These are phyloP conservation scores for Kwoniella shandongensis DNA, from an alignment of 768 basidiomycete species.

Conservation along the genomic window DNA sequence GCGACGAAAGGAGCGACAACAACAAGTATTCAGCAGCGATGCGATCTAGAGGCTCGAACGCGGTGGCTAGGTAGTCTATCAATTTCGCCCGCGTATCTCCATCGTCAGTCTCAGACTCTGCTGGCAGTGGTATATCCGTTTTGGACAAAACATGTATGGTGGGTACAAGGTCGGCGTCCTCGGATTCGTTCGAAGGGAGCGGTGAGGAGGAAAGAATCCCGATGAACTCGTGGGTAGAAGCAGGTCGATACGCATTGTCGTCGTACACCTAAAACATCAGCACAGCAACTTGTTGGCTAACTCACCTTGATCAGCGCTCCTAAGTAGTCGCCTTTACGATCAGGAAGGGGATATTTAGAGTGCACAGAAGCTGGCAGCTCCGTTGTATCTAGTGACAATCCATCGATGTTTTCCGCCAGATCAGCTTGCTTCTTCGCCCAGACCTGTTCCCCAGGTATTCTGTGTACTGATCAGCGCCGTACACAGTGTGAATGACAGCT, in stretches of 20 bases:
- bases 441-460: conserved; percentile 45
- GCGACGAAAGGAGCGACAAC: conserved; percentile 38
- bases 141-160: conserved; percentile 42
- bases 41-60: conserved; percentile 38
- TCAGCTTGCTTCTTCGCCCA: conserved; percentile 20
- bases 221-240: conserved; percentile 40
- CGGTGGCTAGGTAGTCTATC: conserved; percentile 34
- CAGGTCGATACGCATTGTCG: conserved; percentile 42
- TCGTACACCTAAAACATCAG: conserved; percentile 44
- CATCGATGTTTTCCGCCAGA: neutral
- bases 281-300: neutral
- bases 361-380: conserved; percentile 25
- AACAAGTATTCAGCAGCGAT: conserved; percentile 42
- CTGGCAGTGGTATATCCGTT: neutral
- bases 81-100: conserved; percentile 23
- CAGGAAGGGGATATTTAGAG: conserved; percentile 42
- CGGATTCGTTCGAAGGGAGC: conserved; percentile 37
- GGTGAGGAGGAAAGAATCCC: conserved; percentile 44
- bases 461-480: conserved; percentile 13
- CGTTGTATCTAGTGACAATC: neutral
- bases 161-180: conserved; percentile 30
- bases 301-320: conserved; percentile 52
- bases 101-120: neutral
- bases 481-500: too few relatives aligned
- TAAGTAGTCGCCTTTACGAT: conserved; percentile 24